Evolutionary conservation across 148 eudicot genomes (phyloP).

Genomic region (Tetragonia tetragonoides): DNA sequence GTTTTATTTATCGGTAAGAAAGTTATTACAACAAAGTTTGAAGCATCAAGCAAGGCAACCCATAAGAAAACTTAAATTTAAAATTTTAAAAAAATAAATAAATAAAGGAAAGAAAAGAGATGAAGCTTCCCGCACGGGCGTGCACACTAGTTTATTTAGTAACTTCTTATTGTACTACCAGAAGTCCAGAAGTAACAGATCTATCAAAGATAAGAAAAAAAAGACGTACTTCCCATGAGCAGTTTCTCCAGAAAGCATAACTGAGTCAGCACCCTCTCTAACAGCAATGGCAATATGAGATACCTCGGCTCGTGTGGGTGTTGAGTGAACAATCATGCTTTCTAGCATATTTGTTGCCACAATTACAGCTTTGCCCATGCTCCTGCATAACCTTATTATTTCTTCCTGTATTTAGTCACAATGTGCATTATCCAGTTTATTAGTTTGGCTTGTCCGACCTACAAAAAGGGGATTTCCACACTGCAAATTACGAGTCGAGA

Average conservation of each 20-base stretch:
- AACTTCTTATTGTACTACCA: background rate
- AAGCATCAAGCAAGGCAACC: too few relatives aligned
- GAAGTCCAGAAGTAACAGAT: constrained; percentile 10
- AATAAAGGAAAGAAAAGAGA: too few relatives aligned
- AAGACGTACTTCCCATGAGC: constrained; percentile 94
- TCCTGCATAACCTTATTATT: constrained; percentile 80
- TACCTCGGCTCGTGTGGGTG: constrained; percentile 99
- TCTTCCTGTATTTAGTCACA: constrained; percentile 61
- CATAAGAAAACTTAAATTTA: too few relatives aligned
- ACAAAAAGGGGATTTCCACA: background rate
- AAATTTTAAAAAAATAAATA: too few relatives aligned
- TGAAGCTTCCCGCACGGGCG: too few relatives aligned
- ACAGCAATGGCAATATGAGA: constrained; percentile 99
- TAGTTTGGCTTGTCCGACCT: background rate
- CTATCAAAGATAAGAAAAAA: background rate
- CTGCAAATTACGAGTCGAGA: background rate
- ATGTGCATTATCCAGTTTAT: constrained; percentile 1
- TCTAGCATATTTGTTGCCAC: constrained; percentile 99
- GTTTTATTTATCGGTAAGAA: too few relatives aligned
- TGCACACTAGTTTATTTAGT: too few relatives aligned
- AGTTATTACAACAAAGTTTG: too few relatives aligned
- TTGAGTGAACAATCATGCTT: constrained; percentile 97
- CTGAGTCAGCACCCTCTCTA: constrained; percentile 95
- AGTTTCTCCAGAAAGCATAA: constrained; percentile 99
- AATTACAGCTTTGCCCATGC: constrained; percentile 98